Evolutionary conservation across 768 basidiomycete species (phyloP).

Genomic region (Tulasnella sp.): DNA sequence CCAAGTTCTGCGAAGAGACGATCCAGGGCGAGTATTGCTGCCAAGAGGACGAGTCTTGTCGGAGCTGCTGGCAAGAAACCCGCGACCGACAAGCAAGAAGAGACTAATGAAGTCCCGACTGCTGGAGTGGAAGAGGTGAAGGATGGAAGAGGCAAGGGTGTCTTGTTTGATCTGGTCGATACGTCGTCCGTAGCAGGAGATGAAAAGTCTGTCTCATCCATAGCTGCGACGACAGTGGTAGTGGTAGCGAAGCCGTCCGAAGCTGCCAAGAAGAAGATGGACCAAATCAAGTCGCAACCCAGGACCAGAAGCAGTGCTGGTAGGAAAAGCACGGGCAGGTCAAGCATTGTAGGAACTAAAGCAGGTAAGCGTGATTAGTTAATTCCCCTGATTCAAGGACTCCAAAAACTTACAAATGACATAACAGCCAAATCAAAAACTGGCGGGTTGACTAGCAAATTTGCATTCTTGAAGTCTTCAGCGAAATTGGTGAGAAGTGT

Average conservation of each 20-base stretch:
- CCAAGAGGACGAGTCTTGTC: neutral
- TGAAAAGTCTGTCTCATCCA: too few species aligned
- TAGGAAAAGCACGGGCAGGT: slow-evolving; percentile 12
- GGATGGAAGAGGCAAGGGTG: too few species aligned
- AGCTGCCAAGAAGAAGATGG: slow-evolving; percentile 12
- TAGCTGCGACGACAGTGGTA: too few species aligned
- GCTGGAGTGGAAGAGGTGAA: too few species aligned
- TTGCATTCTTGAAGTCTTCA: slow-evolving; percentile 17
- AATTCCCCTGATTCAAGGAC: neutral
- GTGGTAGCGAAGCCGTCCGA: neutral
- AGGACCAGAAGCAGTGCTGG: slow-evolving; percentile 12
- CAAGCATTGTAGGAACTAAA: slow-evolving; percentile 11
- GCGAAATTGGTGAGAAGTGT: slow-evolving; percentile 17
- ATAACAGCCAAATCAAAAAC: neutral
- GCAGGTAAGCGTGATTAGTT: neutral
- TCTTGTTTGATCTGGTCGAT: too few species aligned
- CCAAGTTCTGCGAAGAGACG: slow-evolving; percentile 6
- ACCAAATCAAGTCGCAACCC: slow-evolving; percentile 3
- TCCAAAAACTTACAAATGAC: neutral
- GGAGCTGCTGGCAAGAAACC: neutral
- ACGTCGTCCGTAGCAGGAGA: too few species aligned
- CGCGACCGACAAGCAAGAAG: neutral
- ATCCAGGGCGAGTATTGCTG: slow-evolving; percentile 6
- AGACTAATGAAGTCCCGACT: too few species aligned
- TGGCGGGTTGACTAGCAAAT: neutral